Percentiles rank a stretch among this genome's conserved stretches.
phyloP scores from a whole-genome alignment of 306 rosid species.

The Corylus heterophylla region DNA sequence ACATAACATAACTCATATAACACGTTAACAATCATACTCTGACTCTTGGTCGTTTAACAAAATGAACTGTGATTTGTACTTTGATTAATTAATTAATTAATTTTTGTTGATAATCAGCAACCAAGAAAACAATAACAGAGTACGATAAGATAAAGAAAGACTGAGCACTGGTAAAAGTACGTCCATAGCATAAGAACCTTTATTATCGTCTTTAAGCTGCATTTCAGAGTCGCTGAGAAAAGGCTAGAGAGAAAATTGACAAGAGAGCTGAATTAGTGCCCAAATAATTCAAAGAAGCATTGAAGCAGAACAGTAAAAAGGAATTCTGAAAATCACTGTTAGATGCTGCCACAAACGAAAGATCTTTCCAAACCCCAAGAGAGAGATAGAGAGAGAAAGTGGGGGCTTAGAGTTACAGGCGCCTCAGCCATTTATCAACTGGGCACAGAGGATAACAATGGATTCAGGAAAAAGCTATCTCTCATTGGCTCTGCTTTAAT shows the following conservation, averaged over 20 bases:
- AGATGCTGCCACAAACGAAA: constrained; percentile 20
- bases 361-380: constrained; percentile 25
- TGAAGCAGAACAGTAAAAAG: constrained; percentile 22
- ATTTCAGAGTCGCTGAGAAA: constrained; percentile 27
- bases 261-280: constrained; percentile 23
- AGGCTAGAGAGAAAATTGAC: constrained; percentile 24
- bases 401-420: background rate
- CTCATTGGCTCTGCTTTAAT: constrained; percentile 22
- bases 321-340: constrained; percentile 9
- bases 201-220: constrained; percentile 21
- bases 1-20: too few relatives aligned
- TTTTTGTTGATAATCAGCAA: background rate
- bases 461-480: constrained; percentile 2
- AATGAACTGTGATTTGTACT: too few relatives aligned
- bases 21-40: too few relatives aligned
- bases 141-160: constrained; percentile 23
- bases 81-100: too few relatives aligned
- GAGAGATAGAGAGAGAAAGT: background rate
- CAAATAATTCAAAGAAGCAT: constrained; percentile 37
- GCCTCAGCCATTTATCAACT: constrained; percentile 9
- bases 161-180: constrained; percentile 32
- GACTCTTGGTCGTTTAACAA: too few relatives aligned
- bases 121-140: background rate
- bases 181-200: constrained; percentile 22
- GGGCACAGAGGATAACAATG: constrained; percentile 3